phyloP scores from a whole-genome alignment of 352 stramenopile species.

The Globisporangium spinosum region DNA sequence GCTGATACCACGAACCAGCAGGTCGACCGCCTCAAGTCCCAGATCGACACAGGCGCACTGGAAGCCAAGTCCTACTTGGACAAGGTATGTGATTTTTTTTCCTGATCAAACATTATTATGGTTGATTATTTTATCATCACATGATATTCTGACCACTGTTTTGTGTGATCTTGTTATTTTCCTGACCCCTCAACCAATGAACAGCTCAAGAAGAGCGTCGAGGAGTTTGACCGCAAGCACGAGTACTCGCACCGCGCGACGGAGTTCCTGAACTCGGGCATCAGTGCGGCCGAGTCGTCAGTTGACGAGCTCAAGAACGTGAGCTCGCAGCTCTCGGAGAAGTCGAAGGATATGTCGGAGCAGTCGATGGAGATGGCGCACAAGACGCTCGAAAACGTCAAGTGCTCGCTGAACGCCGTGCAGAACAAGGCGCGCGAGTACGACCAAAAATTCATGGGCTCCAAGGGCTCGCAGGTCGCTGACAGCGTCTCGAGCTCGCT shows the following conservation, averaged over 20 bases:
- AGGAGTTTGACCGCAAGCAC: not conserved
- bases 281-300: not conserved
- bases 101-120: not conserved
- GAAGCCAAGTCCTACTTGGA: not conserved
- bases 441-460: not conserved
- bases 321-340: not conserved
- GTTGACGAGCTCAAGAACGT: not conserved
- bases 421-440: not conserved
- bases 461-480: not conserved
- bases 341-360: not conserved
- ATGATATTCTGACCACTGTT: not conserved
- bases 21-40: not conserved
- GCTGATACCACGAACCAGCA: not conserved
- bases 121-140: not conserved
- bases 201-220: not conserved
- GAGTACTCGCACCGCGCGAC: not conserved
- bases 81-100: not conserved
- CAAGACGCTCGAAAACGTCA: not conserved
- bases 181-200: not conserved
- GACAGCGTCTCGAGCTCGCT: not conserved
- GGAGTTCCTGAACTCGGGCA: not conserved
- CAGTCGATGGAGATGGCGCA: not conserved
- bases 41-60: not conserved
- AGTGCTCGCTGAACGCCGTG: not conserved
- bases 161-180: not conserved